Evolutionary conservation across 108 stramenopile species (phyloP), one percentile per base, ranked within the genome.

Genomic region (Skeletonema grethae): DNA sequence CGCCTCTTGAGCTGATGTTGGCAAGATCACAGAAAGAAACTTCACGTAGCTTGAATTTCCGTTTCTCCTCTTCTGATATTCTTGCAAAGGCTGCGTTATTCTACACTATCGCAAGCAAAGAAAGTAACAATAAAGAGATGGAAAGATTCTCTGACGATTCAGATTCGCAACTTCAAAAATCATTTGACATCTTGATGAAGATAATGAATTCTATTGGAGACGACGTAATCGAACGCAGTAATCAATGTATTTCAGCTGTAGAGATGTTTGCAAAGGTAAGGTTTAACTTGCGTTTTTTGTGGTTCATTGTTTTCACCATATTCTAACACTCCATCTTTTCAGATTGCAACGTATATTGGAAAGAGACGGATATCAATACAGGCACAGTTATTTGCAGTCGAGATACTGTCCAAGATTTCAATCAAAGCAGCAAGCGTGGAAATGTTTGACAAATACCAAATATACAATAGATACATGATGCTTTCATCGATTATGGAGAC

Each of bases 181-280:
- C 58, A 35, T 80, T 61, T 65, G 68, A 69, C 29, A 57, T 80
- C 22, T 48, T 80, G 43, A 43, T 66, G 24, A 53, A 43, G 22
- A 35, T 65, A 36, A n/a, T 80, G 12, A 41, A 46, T 20, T 30
- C 22, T 24, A 30, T 65, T 32, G 57, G 65, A 22, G 56, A 46
- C 12, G 56, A 46, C 11, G 25, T 31, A 32, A 12, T 72, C 4
- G 30, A 67, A 56, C 36, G 61, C 35, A 69, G 48, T 38, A 32
- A 68, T 36, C 68, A 72, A 29, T 22, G 55, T 16, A 41, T 69
- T 73, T 69, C 58, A 25, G 66, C 79, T 13, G 67, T 63, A 12
- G 79, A 73, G 68, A 57, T 69, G 22, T 80, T 80, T 69, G 71
- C 68, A 28, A 80, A 80, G 79, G 79, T 80, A 15, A 58, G 73